Evolutionary conservation across 305 asterid species (phyloP).

Genomic region (Fraxinus xanthoxyloides): DNA sequence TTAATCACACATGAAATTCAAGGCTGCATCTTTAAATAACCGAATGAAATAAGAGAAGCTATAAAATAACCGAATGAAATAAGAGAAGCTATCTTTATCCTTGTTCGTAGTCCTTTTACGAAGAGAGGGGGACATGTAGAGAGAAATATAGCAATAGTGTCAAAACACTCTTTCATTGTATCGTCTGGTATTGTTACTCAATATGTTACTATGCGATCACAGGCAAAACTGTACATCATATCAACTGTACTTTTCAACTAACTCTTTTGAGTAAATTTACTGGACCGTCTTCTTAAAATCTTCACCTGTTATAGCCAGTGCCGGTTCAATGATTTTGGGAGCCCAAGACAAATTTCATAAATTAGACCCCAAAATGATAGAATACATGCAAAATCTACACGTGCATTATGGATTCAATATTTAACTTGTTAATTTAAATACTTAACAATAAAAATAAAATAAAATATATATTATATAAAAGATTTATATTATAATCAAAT

Average conservation of each 20-base stretch:
- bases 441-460: too few species aligned
- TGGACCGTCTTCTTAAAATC: background rate
- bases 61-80: background rate
- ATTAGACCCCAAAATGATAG: too few species aligned
- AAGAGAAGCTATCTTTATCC: background rate
- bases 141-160: background rate
- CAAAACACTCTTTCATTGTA: background rate
- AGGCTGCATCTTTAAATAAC: background rate
- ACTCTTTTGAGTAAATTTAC: background rate
- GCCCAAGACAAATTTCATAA: too few species aligned
- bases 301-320: slow-evolving; percentile 20
- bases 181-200: background rate
- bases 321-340: too few species aligned
- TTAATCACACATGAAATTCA: background rate
- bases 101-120: background rate
- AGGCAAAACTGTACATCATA: background rate
- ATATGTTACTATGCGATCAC: background rate
- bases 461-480: too few species aligned
- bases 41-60: background rate
- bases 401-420: too few species aligned
- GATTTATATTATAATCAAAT: too few species aligned
- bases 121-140: background rate
- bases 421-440: too few species aligned
- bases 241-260: background rate
- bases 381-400: too few species aligned